Evolutionary conservation across 805 yeast genomes (phyloP).

Genomic region (Candida gorgasii): DNA sequence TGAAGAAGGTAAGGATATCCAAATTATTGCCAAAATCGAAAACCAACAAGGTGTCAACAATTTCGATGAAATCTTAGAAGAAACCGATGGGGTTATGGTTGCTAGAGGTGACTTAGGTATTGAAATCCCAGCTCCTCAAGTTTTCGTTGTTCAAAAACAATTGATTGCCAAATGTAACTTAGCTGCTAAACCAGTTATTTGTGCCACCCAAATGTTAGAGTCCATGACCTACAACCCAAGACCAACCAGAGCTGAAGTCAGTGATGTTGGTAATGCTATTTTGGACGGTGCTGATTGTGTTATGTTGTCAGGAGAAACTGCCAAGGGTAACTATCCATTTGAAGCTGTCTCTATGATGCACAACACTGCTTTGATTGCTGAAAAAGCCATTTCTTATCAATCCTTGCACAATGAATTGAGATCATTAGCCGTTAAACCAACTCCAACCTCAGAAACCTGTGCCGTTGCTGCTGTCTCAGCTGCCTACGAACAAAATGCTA

Average conservation of each 20-base stretch:
- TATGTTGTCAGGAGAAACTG: constrained; percentile 99
- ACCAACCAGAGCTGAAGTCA: constrained; percentile 99
- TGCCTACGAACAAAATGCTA: constrained; percentile 92
- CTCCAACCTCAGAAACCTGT: constrained; percentile 92
- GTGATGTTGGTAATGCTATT: constrained; percentile 98
- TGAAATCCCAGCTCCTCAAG: constrained; percentile 99
- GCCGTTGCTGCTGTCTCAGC: constrained; percentile 97
- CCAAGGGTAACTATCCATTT: constrained; percentile 97
- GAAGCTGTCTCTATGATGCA: constrained; percentile 99
- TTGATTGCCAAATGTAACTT: constrained; percentile 98
- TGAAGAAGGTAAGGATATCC: constrained; percentile 94
- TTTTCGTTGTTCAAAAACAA: constrained; percentile 97
- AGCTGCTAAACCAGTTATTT: constrained; percentile 99
- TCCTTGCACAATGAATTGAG: constrained; percentile 85
- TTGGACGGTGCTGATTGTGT: constrained; percentile 99
- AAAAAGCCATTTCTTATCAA: constrained; percentile 91
- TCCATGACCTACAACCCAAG: constrained; percentile 99
- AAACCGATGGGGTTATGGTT: constrained; percentile 99
- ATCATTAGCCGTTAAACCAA: constrained; percentile 81
- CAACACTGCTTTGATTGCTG: constrained; percentile 94
- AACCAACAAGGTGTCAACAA: constrained; percentile 99
- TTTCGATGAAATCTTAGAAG: constrained; percentile 92
- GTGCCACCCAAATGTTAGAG: constrained; percentile 99
- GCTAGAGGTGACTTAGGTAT: constrained; percentile 99
- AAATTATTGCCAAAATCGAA: constrained; percentile 96